Evolutionary conservation across 2,329 filamentous ascomycete genomes (phyloP), one percentile per base, ranked within the genome.

Genomic region (Fusarium veterinarium): DNA sequence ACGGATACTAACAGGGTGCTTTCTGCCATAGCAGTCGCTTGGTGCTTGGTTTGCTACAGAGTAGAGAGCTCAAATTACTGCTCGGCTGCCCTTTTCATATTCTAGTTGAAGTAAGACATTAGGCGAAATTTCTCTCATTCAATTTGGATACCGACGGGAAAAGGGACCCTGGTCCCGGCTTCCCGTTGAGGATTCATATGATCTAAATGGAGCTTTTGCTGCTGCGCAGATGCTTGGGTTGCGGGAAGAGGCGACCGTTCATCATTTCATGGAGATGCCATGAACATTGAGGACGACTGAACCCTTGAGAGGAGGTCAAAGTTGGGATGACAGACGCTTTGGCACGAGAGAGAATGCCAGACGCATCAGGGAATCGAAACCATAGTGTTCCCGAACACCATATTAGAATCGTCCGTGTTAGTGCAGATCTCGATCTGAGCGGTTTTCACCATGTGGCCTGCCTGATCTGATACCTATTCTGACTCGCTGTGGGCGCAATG

Each of bases 391-490:
- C 69, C 49, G 63, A 66, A 69, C 52, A 48, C 65, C 58, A 67
- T 69, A 69, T 59, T 72, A 64, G 67, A 45, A 76, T 62, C 49
- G 64, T 64, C 69, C 56, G 66, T 69, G 69, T 76, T 76, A 77
- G 75, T 74, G 75, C 55, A 78, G 75, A 78, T 78, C 76, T 71
- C 73, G 76, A 78, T 78, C 72, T 67, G 60, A 60, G 56, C 52
- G 65, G 69, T 65, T 70, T 65, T 75, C 67, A 58, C 69, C 65
- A 67, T 58, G 52, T 71, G 75, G 68, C 64, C 64, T 70, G 61
- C 63, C 49, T 75, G 67, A 71, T 77, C 73, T 78, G 76, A 78
- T 75, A 49, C 46, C 20, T 49, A 64, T 71, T 76, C 75, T 78
- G 76, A 78, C 76, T 78, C 76, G 76, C 52, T 67, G 53, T 65